These are phyloP conservation scores for Pilobolus umbonatus DNA, from an alignment of 192 early-diverging fungal species.

Conservation along the genomic window DNA sequence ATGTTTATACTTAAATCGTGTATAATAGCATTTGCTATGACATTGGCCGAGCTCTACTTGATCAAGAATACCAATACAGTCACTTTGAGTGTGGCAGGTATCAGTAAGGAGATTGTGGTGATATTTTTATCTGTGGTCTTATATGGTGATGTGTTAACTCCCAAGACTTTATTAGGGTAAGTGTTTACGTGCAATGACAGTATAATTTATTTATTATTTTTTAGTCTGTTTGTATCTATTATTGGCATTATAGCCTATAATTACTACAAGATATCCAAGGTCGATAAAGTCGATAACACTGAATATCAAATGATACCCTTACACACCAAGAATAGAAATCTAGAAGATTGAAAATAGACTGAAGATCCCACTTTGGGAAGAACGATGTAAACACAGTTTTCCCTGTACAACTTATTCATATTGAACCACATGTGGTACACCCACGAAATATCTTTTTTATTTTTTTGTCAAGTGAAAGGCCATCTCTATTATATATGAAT, in stretches of 20 bases:
- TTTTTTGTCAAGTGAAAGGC: too few species aligned
- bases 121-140: slow-evolving; percentile 63
- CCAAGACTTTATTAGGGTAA: slow-evolving; percentile 59
- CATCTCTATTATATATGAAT: too few species aligned
- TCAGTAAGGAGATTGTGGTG: slow-evolving; percentile 70
- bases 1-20: too few species aligned
- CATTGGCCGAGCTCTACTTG: slow-evolving; percentile 67
- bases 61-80: slow-evolving; percentile 71
- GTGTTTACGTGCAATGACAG: neutral
- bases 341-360: slow-evolving; percentile 13
- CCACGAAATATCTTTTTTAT: too few species aligned
- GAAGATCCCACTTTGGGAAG: too few species aligned
- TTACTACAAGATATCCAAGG: slow-evolving; percentile 30
- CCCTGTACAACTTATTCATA: too few species aligned
- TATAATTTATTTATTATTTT: neutral
- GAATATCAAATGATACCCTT: slow-evolving; percentile 17
- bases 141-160: slow-evolving; percentile 67
- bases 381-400: too few species aligned
- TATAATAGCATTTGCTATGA: slow-evolving; percentile 65
- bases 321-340: slow-evolving; percentile 7
- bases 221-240: slow-evolving; percentile 30
- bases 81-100: slow-evolving; percentile 72
- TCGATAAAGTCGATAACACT: too few species aligned
- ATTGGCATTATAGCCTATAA: slow-evolving; percentile 45
- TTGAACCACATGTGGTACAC: too few species aligned